Conservation (phyloP, 257 asterid genomes). For the Solanum verrucosum region DNA sequence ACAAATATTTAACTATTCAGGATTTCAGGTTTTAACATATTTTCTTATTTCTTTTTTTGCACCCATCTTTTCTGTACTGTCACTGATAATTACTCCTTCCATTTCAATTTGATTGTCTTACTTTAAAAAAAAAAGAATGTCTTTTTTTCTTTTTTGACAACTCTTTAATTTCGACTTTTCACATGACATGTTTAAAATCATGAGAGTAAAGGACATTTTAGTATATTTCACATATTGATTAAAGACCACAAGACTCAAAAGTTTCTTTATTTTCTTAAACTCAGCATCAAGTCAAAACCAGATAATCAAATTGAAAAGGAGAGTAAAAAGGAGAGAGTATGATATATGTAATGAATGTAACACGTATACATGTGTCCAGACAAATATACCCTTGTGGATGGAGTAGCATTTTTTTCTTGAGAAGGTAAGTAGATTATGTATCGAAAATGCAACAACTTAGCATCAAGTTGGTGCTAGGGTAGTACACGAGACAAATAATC, state of each 20-base stretch:
- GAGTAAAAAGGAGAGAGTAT: background rate
- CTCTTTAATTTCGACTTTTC: background rate
- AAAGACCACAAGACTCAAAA: background rate
- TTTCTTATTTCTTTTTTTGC: background rate
- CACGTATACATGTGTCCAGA: background rate
- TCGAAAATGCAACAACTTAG: background rate
- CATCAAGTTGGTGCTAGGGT: background rate
- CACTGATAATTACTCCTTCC: background rate
- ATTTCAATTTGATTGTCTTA: background rate
- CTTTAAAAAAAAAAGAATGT: too few relatives aligned
- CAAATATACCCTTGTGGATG: background rate
- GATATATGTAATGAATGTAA: background rate
- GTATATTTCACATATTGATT: background rate
- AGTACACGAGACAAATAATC: background rate
- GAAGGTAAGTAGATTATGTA: background rate
- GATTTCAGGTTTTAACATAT: background rate
- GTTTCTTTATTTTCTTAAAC: background rate
- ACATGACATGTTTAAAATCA: background rate
- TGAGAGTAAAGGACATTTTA: background rate
- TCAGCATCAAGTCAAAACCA: background rate
- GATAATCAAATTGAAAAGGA: background rate
- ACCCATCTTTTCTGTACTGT: background rate
- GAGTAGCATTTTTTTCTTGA: background rate
- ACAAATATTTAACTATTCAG: background rate
- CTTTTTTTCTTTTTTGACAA: background rate